Percentiles rank a stretch among this genome's conserved stretches.
Evolutionary conservation across 345 rosid genomes (phyloP).

Genomic region (Ricinus communis): DNA sequence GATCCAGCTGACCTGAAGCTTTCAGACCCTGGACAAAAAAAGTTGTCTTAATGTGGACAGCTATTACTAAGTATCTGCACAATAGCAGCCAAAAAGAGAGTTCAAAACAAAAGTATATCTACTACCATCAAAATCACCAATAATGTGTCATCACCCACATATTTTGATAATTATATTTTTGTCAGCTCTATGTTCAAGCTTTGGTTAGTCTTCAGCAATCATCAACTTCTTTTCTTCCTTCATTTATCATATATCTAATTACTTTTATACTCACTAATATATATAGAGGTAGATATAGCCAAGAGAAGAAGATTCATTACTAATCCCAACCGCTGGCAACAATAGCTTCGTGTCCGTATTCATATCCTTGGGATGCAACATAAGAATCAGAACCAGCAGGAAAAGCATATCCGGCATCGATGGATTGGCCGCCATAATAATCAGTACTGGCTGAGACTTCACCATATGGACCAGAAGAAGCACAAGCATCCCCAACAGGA

Average conservation of each 20-base stretch:
- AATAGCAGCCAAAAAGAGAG: not conserved
- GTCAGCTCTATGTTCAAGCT: constrained; percentile 17
- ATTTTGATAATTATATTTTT: not conserved
- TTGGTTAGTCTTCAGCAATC: constrained; percentile 12
- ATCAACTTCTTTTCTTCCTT: not conserved
- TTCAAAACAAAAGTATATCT: not conserved
- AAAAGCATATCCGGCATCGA: not conserved
- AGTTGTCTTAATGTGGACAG: not conserved
- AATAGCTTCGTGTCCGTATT: constrained; percentile 18
- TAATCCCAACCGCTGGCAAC: constrained; percentile 47
- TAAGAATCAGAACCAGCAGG: constrained; percentile 1
- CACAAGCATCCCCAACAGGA: not conserved
- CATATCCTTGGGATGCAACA: constrained; percentile 2
- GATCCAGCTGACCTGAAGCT: not conserved
- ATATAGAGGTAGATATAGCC: no score
- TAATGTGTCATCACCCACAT: not conserved
- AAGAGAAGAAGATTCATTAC: not conserved
- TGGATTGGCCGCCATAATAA: not conserved
- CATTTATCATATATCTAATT: not conserved
- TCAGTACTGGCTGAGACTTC: not conserved
- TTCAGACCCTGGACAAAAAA: not conserved
- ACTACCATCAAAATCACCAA: not conserved
- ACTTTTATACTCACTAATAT: not conserved
- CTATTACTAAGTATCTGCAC: not conserved
- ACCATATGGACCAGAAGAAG: constrained; percentile 9